Conservation (phyloP, 371 early-diverging fungal species). For the Mortierella sp. region DNA sequence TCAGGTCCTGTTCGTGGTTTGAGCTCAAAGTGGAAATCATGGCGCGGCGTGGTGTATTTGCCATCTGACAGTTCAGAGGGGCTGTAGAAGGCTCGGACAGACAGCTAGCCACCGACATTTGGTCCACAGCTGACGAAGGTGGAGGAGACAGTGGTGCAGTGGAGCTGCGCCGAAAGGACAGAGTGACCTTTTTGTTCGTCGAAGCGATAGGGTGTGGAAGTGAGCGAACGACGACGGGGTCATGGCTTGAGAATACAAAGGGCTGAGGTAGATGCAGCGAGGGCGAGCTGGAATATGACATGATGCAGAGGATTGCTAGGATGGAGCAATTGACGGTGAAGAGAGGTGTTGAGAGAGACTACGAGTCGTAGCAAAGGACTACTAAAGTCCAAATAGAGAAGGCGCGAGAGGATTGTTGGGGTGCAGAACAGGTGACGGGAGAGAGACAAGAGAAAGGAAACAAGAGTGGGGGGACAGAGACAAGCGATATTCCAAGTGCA, state of each 20-base stretch:
- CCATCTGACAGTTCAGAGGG: constrained; percentile 20
- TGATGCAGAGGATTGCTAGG: not conserved
- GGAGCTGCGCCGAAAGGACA: constrained; percentile 23
- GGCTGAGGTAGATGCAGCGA: constrained; percentile 19
- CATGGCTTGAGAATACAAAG: constrained; percentile 32
- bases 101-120: not conserved
- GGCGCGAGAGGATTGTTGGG: constrained; percentile 12
- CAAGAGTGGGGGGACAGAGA: constrained; percentile 2
- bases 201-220: constrained; percentile 37
- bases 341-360: not conserved
- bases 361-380: not conserved
- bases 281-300: constrained; percentile 27
- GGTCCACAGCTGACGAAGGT: constrained; percentile 5
- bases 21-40: constrained; percentile 21
- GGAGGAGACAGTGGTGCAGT: constrained; percentile 6
- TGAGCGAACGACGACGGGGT: constrained; percentile 35
- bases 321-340: not conserved
- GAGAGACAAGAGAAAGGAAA: not conserved
- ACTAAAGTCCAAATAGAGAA: not conserved
- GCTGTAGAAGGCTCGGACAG: constrained; percentile 15
- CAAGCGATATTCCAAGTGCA: not conserved
- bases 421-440: constrained; percentile 5
- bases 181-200: constrained; percentile 45
- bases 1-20: constrained; percentile 10
- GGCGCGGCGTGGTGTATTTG: constrained; percentile 14